These are phyloP conservation scores for Botryotinia convoluta DNA, from an alignment of 2,329 filamentous ascomycete species.

Conservation along the genomic window DNA sequence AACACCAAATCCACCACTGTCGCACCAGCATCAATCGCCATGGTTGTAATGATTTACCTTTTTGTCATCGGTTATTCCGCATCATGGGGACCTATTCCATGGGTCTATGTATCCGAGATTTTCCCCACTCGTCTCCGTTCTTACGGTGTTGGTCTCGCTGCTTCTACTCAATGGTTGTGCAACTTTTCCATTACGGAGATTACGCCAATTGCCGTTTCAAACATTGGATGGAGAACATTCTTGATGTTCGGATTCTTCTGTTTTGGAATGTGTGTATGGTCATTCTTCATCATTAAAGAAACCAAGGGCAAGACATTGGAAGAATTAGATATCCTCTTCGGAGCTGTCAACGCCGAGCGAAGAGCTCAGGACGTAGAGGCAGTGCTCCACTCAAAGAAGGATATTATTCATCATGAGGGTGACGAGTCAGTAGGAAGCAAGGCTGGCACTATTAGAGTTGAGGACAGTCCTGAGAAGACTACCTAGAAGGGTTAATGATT, in stretches of 20 bases:
- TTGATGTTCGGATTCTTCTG: constrained; percentile 48
- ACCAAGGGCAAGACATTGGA: constrained; percentile 67
- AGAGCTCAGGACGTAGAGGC: constrained; percentile 23
- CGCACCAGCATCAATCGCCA: constrained; percentile 44
- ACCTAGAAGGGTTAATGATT: not conserved
- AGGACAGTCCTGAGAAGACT: constrained; percentile 7
- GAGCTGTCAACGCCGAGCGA: constrained; percentile 14
- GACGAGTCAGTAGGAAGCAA: constrained; percentile 6
- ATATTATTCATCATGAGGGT: constrained; percentile 9
- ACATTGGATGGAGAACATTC: constrained; percentile 47
- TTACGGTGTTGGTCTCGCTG: constrained; percentile 62
- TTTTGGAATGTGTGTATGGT: constrained; percentile 42
- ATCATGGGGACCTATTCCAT: constrained; percentile 52
- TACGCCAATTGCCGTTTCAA: constrained; percentile 50
- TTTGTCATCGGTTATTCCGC: constrained; percentile 46
- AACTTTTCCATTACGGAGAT: constrained; percentile 52
- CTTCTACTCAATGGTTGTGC: constrained; percentile 69
- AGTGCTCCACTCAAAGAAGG: constrained; percentile 21
- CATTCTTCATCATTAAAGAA: constrained; percentile 60
- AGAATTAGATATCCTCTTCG: constrained; percentile 44
- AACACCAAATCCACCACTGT: constrained; percentile 31
- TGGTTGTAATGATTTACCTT: constrained; percentile 34
- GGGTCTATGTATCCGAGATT: constrained; percentile 52
- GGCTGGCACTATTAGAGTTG: not conserved
- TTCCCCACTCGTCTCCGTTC: constrained; percentile 48